Percentiles rank a stretch among this genome's conserved stretches.
Evolutionary conservation across 768 basidiomycete species (phyloP).

Genomic region (Kwoniella botswanensis): DNA sequence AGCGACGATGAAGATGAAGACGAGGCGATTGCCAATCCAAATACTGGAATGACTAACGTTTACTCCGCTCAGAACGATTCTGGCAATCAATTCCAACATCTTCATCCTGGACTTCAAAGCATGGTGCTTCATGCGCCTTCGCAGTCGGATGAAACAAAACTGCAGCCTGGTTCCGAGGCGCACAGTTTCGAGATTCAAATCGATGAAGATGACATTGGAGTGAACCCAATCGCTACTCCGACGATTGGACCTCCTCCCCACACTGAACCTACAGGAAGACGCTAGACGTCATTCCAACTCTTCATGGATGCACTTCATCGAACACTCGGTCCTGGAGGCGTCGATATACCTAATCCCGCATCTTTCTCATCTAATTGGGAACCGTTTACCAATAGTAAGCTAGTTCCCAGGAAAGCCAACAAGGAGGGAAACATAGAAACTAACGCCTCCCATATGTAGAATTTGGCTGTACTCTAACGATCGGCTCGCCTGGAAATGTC

Average conservation of each 20-base stretch:
- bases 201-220: constrained; percentile 11
- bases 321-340: constrained; percentile 7
- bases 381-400: constrained; percentile 9
- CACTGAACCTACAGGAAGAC: background rate
- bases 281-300: constrained; percentile 5
- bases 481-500: background rate
- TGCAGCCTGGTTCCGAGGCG: background rate
- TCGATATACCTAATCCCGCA: constrained; percentile 5
- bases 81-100: background rate
- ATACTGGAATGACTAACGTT: background rate
- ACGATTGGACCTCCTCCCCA: too few relatives aligned
- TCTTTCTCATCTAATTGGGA: constrained; percentile 10
- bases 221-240: background rate
- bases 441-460: constrained; percentile 5
- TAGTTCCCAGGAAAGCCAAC: background rate
- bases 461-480: constrained; percentile 17
- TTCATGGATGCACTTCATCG: constrained; percentile 1
- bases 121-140: background rate
- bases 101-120: background rate
- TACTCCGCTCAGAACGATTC: background rate
- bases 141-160: background rate
- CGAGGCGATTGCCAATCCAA: too few relatives aligned
- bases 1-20: constrained; percentile 21
- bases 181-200: constrained; percentile 9
- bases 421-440: too few relatives aligned